Evolutionary conservation across 2,329 filamentous ascomycete species (phyloP).

Genomic region (Alternaria brassicicola): DNA sequence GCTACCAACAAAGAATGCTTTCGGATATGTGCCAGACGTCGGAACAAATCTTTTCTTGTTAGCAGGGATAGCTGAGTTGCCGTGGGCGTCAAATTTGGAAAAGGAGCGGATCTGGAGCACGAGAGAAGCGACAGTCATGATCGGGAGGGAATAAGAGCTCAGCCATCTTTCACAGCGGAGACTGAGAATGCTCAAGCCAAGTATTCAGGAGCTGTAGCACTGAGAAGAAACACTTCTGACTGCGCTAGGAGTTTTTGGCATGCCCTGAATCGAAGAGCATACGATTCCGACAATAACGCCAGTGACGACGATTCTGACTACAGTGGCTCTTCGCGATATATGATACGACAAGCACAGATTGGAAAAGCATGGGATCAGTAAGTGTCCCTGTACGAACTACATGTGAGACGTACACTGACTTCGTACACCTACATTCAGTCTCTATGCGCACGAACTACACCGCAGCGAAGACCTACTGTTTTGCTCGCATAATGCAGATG

Average conservation of each 20-base stretch:
- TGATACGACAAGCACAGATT: slow-evolving; percentile 34
- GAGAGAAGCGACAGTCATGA: neutral
- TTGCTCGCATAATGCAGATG: slow-evolving; percentile 57
- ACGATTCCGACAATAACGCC: slow-evolving; percentile 1
- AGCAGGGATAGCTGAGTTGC: too few relatives aligned
- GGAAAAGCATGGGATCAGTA: slow-evolving; percentile 54
- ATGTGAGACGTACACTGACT: neutral
- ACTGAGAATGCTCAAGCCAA: slow-evolving; percentile 4
- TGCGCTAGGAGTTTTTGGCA: slow-evolving; percentile 28
- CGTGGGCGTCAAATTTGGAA: too few relatives aligned
- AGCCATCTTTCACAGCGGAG: neutral
- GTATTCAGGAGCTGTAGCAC: neutral
- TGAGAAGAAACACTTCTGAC: slow-evolving; percentile 5
- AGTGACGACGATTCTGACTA: slow-evolving; percentile 6
- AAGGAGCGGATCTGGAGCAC: too few relatives aligned
- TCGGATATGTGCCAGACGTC: too few relatives aligned
- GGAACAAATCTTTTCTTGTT: too few relatives aligned
- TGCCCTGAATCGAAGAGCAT: slow-evolving; percentile 27
- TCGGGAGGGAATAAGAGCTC: neutral
- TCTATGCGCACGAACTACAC: slow-evolving; percentile 30
- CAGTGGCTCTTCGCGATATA: slow-evolving; percentile 14
- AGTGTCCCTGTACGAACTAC: neutral
- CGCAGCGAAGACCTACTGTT: slow-evolving; percentile 61
- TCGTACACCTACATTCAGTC: neutral
- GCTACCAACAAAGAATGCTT: too few relatives aligned